Evolutionary conservation across 176 grass and related monocot species (phyloP), one percentile per base, ranked within the genome.

Genomic region (Miscanthus lutarioriparius): DNA sequence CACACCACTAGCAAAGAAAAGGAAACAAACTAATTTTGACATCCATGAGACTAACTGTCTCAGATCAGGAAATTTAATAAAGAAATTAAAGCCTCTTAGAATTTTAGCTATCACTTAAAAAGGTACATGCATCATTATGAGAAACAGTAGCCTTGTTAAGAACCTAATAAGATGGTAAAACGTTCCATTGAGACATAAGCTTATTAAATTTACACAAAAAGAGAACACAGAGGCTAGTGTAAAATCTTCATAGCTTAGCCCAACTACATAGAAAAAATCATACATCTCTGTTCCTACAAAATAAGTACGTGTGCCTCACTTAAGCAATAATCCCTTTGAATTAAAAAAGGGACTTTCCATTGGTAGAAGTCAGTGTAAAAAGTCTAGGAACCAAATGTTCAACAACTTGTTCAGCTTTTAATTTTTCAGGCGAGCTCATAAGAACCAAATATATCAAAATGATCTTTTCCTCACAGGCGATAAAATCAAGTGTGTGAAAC

Each of bases 31-130:
- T 72, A 63, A 38, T 28, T 87, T 82, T 70, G 19, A 66, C 14
- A 65, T 6, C 30, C 53, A 43, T 19, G 69, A 63, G 33, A 72
- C 47, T 27, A 30, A 75, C 10, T 6, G 16, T 3, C 17, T 58
- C 74, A 72, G 25, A 79, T 44, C 67, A 77, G 39, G 49, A 64
- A 39, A 64, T 67, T 84, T 8, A 37, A 41, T 72, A 71, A 68
- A n/a, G 16, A 41, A 69, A 70, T 2, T 14, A 11, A 66, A 19
- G 39, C 25, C 39, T 12, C 25, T 35, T n/a, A 75, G 59, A 58
- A 0, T 63, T 5, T 27, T 13, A 27, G 28, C n/a, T n/a, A n/a
- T 56, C 59, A 51, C 43, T 19, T 26, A 75, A 65, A 38, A 8
- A 51, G 36, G 39, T 53, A 43, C 40, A 75, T 63, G 53, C 11